Conservation (phyloP, 73 alveolate species). For the Breviolum minutum region DNA sequence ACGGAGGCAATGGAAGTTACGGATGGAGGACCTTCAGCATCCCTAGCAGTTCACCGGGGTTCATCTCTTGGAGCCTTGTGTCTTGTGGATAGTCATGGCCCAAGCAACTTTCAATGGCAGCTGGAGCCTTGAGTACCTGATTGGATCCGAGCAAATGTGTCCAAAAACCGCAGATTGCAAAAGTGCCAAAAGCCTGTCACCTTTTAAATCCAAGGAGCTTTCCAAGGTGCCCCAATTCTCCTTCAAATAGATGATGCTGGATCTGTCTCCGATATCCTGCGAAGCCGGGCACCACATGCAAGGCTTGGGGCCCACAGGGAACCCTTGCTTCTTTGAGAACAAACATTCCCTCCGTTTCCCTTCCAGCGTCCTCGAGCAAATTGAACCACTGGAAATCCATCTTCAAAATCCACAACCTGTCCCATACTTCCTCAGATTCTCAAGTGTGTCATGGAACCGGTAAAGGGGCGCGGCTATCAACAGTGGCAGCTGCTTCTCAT, state of each 20-base stretch:
- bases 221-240: conserved; percentile 12
- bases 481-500: background rate
- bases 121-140: background rate
- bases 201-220: background rate
- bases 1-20: background rate
- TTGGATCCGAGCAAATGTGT: background rate
- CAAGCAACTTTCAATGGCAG: conserved; percentile 38
- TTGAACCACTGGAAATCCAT: conserved; percentile 17
- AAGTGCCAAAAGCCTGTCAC: no score
- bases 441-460: background rate
- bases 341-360: background rate
- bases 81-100: conserved; percentile 51
- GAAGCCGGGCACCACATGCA: no score
- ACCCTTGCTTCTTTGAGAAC: no score
- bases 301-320: no score
- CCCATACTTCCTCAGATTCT: conserved; percentile 1
- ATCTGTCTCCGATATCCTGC: background rate
- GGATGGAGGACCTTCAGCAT: background rate
- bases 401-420: background rate
- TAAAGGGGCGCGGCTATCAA: background rate
- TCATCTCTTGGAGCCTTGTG: conserved; percentile 6
- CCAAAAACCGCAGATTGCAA: background rate
- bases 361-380: background rate
- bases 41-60: background rate
- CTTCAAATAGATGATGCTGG: background rate